Base-by-base conservation (phyloP, 1,284 basidiomycete species). In the Xerocomus nothofagi region DNA sequence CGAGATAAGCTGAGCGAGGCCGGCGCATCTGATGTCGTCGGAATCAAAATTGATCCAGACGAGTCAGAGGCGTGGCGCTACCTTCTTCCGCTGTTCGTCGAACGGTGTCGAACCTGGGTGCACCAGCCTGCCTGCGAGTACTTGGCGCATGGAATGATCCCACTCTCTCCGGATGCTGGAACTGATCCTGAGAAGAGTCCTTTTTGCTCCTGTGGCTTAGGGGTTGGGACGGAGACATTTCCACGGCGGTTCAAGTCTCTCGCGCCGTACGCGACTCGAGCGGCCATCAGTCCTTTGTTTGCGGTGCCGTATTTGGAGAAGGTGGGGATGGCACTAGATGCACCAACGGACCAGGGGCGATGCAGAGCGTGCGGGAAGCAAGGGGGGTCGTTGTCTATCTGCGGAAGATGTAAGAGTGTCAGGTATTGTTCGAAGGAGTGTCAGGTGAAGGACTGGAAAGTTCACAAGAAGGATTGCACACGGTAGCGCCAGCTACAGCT, bases 71-170 rank as follows among this genome's bases (percentile, higher is more conserved):
- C 68, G 2, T 82, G 79, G 79, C 74, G 74, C 45, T 62, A 72
- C 45, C 61, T 80, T 9, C 57, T 81, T 0, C 78, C 78, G 5
- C 66, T 68, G 6, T 54, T 77, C 24, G 71, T 69, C 6, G 80
- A 83, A 55, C 74, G 80, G 12, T 80, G 78, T 51, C 71, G 81
- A 18, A 69, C 64, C 0, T 82, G 81, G 81, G 57, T 57, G 14
- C 81, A 83, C 57, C 61, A 54, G 10, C 17, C 59, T 9, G 62
- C 61, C 26, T 83, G 81, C 66, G 73, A 74, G 57, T 81, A 81
- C 58, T n/a, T 51, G 5, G 24, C 37, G 4, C 52, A 53, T 3
- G 67, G 68, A 3, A 48, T 31, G 4, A 60, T 72, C 15, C 72
- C 75, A 1, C 54, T 70, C 5, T 60, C 62, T n/a, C 44, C 61